A percentile compares a stretch with the other conserved stretches of the same genome.
phyloP scores from a whole-genome alignment of 306 rosid genomes.

The Styphnolobium japonicum region DNA sequence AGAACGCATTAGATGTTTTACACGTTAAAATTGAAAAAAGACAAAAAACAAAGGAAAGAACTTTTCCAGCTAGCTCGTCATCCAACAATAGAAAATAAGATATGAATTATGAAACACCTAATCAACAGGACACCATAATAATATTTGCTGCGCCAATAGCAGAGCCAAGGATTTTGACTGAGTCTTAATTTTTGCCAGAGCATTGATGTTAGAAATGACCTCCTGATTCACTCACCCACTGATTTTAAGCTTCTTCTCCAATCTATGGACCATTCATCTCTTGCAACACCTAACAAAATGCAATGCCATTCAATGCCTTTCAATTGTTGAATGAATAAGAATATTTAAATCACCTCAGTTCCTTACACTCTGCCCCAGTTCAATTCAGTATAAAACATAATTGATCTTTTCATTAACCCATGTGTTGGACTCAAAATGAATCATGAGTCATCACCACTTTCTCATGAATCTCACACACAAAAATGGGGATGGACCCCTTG shows the following conservation, averaged over 20 bases:
- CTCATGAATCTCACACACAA: slow-evolving; percentile 1
- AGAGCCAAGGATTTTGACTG: slow-evolving; percentile 26
- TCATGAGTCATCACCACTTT: neutral
- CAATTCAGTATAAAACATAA: slow-evolving; percentile 24
- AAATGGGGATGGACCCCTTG: slow-evolving; percentile 15
- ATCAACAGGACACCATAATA: slow-evolving; percentile 9
- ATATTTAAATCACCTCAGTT: neutral
- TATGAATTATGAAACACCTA: neutral
- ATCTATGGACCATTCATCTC: slow-evolving; percentile 7
- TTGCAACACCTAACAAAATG: slow-evolving; percentile 36
- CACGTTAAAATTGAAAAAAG: neutral
- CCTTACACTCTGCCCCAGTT: slow-evolving; percentile 23
- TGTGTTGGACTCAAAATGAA: slow-evolving; percentile 31
- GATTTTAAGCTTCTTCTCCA: slow-evolving; percentile 32
- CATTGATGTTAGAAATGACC: slow-evolving; percentile 30
- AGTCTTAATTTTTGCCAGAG: slow-evolving; percentile 19
- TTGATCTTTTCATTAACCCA: slow-evolving; percentile 27
- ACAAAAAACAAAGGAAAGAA: no score
- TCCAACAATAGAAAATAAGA: neutral
- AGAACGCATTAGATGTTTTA: neutral
- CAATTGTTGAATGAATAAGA: neutral
- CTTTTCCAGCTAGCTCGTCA: neutral
- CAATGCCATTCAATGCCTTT: slow-evolving; percentile 25
- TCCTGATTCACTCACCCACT: slow-evolving; percentile 19
- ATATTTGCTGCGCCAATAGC: slow-evolving; percentile 9